These are phyloP conservation scores for Ceratocystis lukuohia DNA, from an alignment of 2,329 filamentous ascomycete genomes.

Conservation along the genomic window DNA sequence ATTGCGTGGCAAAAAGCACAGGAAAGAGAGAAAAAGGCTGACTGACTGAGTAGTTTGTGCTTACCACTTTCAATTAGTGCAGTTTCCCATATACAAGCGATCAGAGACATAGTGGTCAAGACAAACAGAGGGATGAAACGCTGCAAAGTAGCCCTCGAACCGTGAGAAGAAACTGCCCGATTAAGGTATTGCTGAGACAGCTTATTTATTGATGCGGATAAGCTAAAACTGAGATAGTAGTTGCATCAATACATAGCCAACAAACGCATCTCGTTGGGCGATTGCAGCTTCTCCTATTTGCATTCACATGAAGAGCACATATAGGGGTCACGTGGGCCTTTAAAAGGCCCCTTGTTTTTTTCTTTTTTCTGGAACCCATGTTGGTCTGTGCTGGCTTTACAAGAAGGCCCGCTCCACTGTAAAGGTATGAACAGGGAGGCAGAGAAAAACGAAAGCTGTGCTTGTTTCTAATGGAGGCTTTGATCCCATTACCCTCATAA, in stretches of 20 bases:
- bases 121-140: neutral
- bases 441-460: neutral
- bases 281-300: neutral
- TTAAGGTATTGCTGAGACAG: neutral
- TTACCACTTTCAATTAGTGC: no score
- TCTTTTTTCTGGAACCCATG: neutral
- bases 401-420: neutral
- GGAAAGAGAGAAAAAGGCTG: neutral
- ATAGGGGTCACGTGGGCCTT: no score
- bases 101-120: neutral
- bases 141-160: neutral
- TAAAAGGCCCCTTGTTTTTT: neutral
- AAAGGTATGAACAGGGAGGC: neutral
- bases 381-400: neutral
- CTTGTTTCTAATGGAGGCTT: neutral
- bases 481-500: neutral
- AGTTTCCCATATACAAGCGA: no score
- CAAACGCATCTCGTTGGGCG: no score
- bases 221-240: no score
- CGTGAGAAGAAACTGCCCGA: neutral
- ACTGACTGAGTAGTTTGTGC: neutral
- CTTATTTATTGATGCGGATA: neutral
- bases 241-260: no score
- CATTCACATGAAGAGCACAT: no score
- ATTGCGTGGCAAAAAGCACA: neutral